A percentile compares a stretch with the other conserved stretches of the same genome.
phyloP scores from a whole-genome alignment of 2,329 filamentous ascomycete species.

The Pseudocercospora vitis region DNA sequence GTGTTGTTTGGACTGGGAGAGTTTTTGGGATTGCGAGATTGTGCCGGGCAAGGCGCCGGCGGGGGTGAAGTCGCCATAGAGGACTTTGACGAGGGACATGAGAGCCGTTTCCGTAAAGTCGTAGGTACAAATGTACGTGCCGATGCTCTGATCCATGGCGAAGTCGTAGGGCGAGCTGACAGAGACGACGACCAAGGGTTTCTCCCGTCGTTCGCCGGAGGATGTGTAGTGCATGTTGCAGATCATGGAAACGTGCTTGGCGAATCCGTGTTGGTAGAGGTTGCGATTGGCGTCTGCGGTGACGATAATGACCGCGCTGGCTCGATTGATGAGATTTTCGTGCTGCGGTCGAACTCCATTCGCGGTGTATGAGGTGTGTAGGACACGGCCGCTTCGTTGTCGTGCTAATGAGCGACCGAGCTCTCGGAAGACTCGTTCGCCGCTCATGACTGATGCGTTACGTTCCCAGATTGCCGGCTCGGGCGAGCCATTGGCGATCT shows the following conservation, averaged over 20 bases:
- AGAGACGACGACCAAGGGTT: conserved; percentile 84
- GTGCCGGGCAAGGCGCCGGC: conserved; percentile 65
- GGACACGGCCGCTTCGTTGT: conserved; percentile 77
- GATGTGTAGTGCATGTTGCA: conserved; percentile 76
- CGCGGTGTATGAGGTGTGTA: conserved; percentile 93
- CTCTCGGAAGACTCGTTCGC: conserved; percentile 88
- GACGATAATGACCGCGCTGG: conserved; percentile 83
- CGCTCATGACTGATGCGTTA: conserved; percentile 73
- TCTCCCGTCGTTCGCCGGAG: conserved; percentile 70
- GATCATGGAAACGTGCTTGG: conserved; percentile 94
- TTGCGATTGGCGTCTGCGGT: conserved; percentile 94
- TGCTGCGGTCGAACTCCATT: conserved; percentile 91
- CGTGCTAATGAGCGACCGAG: conserved; percentile 84
- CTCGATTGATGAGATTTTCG: conserved; percentile 85
- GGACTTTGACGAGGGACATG: conserved; percentile 75
- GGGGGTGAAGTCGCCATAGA: conserved; percentile 72
- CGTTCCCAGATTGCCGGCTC: conserved; percentile 59
- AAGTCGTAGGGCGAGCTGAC: conserved; percentile 97
- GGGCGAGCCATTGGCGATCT: conserved; percentile 57
- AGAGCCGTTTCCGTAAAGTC: conserved; percentile 94
- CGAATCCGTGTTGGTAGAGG: conserved; percentile 89
- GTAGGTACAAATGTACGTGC: conserved; percentile 92
- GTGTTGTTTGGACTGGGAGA: conserved; percentile 84
- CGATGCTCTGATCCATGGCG: conserved; percentile 84
- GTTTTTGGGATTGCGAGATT: conserved; percentile 81